Base-by-base conservation (phyloP, 2,329 filamentous ascomycete genomes). In the Colletotrichum gigasporum region DNA sequence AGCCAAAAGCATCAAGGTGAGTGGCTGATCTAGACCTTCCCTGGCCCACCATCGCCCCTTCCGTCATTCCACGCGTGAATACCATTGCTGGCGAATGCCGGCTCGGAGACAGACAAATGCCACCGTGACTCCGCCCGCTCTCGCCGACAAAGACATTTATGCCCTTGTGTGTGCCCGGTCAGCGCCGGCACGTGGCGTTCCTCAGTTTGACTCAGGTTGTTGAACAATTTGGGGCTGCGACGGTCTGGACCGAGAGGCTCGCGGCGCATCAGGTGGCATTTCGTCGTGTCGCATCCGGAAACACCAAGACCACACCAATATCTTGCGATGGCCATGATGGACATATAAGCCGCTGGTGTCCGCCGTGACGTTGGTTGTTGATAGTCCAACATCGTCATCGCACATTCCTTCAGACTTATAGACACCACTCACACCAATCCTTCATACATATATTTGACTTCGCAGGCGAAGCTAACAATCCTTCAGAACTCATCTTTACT, bases 401-500 rank as follows among this genome's bases (percentile, higher is more conserved):
- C 34, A 39, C 55, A 7, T 20, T 54, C 35, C 7, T 45, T 48
- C 35, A 22, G 32, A 24, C 20, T 28, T 26, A 42, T 10, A 37
- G 30, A 24, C 12, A 32, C 24, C 35, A 16, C 42, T 50, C 34
- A 28, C 42, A n/a, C 45, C 32, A 5, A 24, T 48, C 20, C 22
- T 39, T 55, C 16, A 5, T 32, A 30, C 41, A 16, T 24, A 22
- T 22, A 42, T 5, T 37, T 30, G 18, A 34, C 64, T 67, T 67
- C 64, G 62, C 62, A 10, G 61, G 65, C 61, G 58, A 68, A 63
- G 57, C 64, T 68, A 57, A 68, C 47, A 35, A 42, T 67, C 62
- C 39, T 60, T 62, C 48, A 69, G 63, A 63, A 34, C 39, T 55
- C 47, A 58, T 56, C 24, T n/a, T n/a, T n/a, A n/a, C n/a, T n/a